Base-by-base conservation (phyloP, 1,139 yeast genomes). In the Spencermartinsiella ligniputridi region DNA sequence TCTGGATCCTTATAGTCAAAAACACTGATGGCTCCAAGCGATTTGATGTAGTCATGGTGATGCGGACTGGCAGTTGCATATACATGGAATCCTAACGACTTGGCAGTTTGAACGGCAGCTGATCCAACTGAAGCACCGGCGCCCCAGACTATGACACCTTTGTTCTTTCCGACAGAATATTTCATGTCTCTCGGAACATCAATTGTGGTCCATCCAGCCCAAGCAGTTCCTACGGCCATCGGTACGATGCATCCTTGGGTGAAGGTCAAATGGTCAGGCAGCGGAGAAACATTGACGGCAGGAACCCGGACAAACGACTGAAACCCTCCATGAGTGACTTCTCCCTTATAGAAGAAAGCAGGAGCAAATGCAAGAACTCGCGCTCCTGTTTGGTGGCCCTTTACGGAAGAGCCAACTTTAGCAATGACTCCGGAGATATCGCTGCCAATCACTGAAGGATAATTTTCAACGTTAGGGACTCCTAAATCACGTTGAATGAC, bases 171-270 rank as follows among this genome's bases (percentile, higher is more conserved):
- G 49, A 40, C 27, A n/a, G n/a, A n/a, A n/a, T n/a, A n/a, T 11
- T 34, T 35, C 12, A 48, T 13, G 32, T 40, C 40, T 9, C 46
- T 38, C 9, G 25, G 46, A 46, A 49, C 44, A 39, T 41, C 46
- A 39, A 43, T 44, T 30, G 19, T 38, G 13, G 25, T 46, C 34
- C 49, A 47, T 6, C 51, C 56, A 3, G 53, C 13, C 3, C 42
- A 50, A 3, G 52, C 47, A 4, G 63, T 60, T 29, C 45, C 49
- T 3, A 51, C 29, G 1, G 57, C 57, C n/a, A 80, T 66, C 12
- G 83, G 73, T 21, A 79, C 56, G 17, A 82, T 65, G 3, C 83
- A 81, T 16, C 87, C 87, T 40, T 75, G 80, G 63, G 81, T 87
- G 50, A 69, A 78, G 9, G 81, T 66, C 44, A 63, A 62, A 30